Evolutionary conservation across 23 red algal genomes (phyloP).

Genomic region (Agarophyton chilense): DNA sequence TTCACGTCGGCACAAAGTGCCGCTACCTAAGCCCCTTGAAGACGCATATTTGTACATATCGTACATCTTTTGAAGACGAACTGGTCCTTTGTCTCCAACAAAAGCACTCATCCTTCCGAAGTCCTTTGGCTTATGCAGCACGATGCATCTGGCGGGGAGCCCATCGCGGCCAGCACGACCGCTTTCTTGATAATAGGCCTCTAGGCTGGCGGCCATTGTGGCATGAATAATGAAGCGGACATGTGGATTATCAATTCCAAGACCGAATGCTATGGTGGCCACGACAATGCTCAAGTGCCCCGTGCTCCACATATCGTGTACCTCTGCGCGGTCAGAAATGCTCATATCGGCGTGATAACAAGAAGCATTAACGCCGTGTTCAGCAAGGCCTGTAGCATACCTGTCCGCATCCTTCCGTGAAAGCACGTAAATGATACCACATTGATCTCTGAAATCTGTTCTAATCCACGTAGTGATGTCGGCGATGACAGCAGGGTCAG

Average conservation of each 20-base stretch:
- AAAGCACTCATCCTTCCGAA: conserved; percentile 53
- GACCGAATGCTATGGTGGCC: conserved; percentile 96
- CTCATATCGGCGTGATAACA: conserved; percentile 66
- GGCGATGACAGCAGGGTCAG: conserved; percentile 63
- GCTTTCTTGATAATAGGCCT: conserved; percentile 91
- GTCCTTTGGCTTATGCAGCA: conserved; percentile 44
- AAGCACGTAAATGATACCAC: conserved; percentile 91
- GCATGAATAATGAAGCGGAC: conserved; percentile 92
- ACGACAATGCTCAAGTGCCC: conserved; percentile 61
- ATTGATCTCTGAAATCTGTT: conserved; percentile 6
- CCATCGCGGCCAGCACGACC: conserved; percentile 93
- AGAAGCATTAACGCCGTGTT: conserved; percentile 14
- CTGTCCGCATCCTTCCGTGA: conserved; percentile 74
- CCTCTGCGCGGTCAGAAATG: conserved; percentile 5
- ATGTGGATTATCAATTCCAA: conserved; percentile 92
- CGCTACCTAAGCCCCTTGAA: conserved; percentile 7
- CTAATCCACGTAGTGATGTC: conserved; percentile 52
- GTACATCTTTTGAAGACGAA: conserved; percentile 41
- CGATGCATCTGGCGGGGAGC: conserved; percentile 48
- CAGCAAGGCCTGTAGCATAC: conserved; percentile 45
- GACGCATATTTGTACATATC: conserved; percentile 52
- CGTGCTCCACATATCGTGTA: conserved; percentile 34
- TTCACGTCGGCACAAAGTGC: conserved; percentile 22
- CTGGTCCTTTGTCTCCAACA: conserved; percentile 50
- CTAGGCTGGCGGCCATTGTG: conserved; percentile 74